Evolutionary conservation across 768 basidiomycete species (phyloP).

Genomic region (Clavaria fumosa): DNA sequence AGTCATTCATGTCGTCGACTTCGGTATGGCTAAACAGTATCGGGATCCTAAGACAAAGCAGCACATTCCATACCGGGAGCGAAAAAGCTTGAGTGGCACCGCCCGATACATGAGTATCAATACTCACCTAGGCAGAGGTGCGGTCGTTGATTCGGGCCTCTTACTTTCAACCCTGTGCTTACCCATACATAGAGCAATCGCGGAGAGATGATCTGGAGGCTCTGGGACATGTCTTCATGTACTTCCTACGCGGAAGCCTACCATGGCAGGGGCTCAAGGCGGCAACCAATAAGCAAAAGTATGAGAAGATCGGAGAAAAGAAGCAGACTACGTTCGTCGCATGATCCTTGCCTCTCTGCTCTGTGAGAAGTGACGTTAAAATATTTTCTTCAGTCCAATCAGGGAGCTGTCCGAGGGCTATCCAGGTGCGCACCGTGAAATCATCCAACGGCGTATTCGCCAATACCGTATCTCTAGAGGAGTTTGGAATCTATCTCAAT

Average conservation of each 20-base stretch:
- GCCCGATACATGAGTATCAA: constrained; percentile 99
- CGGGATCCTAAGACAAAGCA: constrained; percentile 98
- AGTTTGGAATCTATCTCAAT: constrained; percentile 96
- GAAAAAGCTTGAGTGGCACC: constrained; percentile 93
- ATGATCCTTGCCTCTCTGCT: neutral
- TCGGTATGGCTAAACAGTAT: constrained; percentile 99
- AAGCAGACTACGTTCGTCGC: constrained; percentile 77
- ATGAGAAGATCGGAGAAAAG: constrained; percentile 99
- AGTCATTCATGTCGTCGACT: constrained; percentile 93
- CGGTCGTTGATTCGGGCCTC: constrained; percentile 11
- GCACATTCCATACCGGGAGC: constrained; percentile 97
- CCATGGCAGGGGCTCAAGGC: constrained; percentile 99
- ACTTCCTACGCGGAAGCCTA: constrained; percentile 90
- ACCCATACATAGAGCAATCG: constrained; percentile 50
- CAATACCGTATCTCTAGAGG: constrained; percentile 40
- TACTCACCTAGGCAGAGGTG: constrained; percentile 93
- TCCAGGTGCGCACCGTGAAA: constrained; percentile 55
- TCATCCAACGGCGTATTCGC: constrained; percentile 7
- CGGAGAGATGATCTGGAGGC: constrained; percentile 95
- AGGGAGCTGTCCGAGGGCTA: constrained; percentile 94
- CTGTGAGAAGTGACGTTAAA: neutral
- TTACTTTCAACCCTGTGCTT: constrained; percentile 6
- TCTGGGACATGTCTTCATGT: constrained; percentile 99
- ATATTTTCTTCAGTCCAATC: constrained; percentile 42
- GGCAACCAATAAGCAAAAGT: constrained; percentile 99